Evolutionary conservation across 2,329 filamentous ascomycete genomes (phyloP), one percentile per base, ranked within the genome.

Genomic region (Ceratocystis colombiana): DNA sequence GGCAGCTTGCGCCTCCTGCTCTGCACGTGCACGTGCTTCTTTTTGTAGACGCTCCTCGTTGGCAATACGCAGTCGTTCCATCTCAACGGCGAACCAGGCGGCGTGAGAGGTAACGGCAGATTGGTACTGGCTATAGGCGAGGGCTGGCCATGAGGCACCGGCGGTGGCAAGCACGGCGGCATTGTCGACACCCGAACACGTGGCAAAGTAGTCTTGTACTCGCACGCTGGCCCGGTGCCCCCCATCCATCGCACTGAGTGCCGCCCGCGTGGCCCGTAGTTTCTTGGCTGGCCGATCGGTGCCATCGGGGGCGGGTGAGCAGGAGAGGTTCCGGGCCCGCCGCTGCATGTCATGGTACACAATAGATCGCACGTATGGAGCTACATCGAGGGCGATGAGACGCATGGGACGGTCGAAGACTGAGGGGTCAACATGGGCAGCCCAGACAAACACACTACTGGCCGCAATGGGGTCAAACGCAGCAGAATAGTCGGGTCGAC

Each of bases 321-420:
- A 82, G 64, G 82, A 84, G 12, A 89, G 75, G 90, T 15, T 25
- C 22, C 22, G 84, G 68, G 84, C 79, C 71, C 90, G 87, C 1
- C 94, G 80, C 0, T 79, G 80, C 22, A 84, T 77, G 71, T 97
- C 93, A 72, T 87, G 88, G 0, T 85, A 80, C 1, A 93, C 85
- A 68, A 99, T 97, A 46, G 82, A 81, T 10, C 95, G 88, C n/a
- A 97, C 83, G 73, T 90, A 97, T 0, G 95, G 94, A 0, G 91
- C 92, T 1, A 97, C 79, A 69, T 99, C 94, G 12, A 87, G 77
- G 0, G 83, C 80, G 41, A 96, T 84, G 22, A 86, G 78, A 0
- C 75, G 74, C 71, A 88, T 77, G 0, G 85, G 84, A 55, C 88
- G 84, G 71, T 96, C 90, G 70, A 96, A 90, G 0, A 88, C 84